Base-by-base conservation (phyloP, 345 rosid genomes). In the Eucalyptus polyanthemos region DNA sequence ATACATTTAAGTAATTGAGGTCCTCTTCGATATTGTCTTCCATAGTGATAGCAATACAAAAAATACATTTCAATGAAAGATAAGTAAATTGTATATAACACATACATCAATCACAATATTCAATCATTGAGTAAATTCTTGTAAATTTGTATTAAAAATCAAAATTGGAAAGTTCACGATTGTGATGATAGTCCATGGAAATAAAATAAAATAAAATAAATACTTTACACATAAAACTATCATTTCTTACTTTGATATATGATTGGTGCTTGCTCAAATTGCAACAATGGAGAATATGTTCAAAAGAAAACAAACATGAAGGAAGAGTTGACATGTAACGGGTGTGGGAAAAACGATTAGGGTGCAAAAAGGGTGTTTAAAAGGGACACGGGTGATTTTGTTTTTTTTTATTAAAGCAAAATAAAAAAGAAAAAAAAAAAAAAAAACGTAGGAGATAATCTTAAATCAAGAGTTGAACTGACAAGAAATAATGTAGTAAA, bases 391-490 rank as follows among this genome's bases (percentile, higher is more conserved):
- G 3, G 31, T 11, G 6, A 25, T 5, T 25, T 58, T 5, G 7
- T 8, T 44, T 25, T 25, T 25, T 58, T 60, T 25, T 60, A 60
- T 0, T 60, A 25, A 58, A 58, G 6, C 2, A 27, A 25, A 60
- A 11, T 3, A 25, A 60, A 58, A 58, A 24, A 9, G 19, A 58
- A 24, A 5, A 56, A 5, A 1, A 25, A 1, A 25, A 11, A 0
- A 25, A 58, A 24, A 5, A 58, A 58, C 1, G 1, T 9, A 25
- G 13, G 7, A 58, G 2, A 58, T 25, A 21, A 58, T 24, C 14
- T 58, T 58, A 58, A 58, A 58, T 58, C 14, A 25, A 58, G n/a
- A 58, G 14, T 25, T 9, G 14, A 5, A 58, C 6, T 11, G 3
- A 4, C n/a, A 25, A 58, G 65, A 25, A 25, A 58, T 58, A 58